Base-by-base conservation (phyloP, 371 early-diverging fungal species). In the Batrachochytrium dendrobatidis region DNA sequence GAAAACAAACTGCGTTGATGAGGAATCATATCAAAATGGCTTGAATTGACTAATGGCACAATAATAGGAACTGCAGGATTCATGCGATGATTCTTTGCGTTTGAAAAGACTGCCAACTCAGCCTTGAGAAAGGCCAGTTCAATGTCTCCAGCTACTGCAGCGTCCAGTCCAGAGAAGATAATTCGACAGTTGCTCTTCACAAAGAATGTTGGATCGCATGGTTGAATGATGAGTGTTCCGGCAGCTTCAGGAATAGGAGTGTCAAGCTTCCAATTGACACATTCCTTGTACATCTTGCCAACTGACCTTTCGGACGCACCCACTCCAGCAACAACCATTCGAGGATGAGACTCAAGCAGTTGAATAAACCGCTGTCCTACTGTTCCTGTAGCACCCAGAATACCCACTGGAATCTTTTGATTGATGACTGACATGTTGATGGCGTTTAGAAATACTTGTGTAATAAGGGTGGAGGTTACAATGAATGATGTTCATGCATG, bases 361-460 rank as follows among this genome's bases (percentile, higher is more conserved):
- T 86, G 77, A 61, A 95, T 90, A 63, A 97, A 95, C n/a, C 95
- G 86, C 69, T 97, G 98, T 44, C 95, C 95, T 24, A 97, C 98
- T n/a, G 92, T 94, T 68, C 95, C 98, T 3, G 95, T 97, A 34
- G 94, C 95, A 65, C 97, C 97, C 55, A 96, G 88, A 59, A 96
- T 86, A 65, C 93, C 97, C 34, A 88, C 93, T 54, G 6, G 46
- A 26, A 45, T 45, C 24, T 26, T 12, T 15, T 39, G 39, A 39
- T 12, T 15, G 12, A 39, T 39, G 39, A 39, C n/a, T n/a, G 39
- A 39, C n/a, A n/a, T 39, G 15, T 39, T 39, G 12, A 15, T n/a
- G 15, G 39, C 39, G 39, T 15, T 39, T n/a, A 39, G 39, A 39
- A 12, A 39, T 39, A n/a, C 39, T 12, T 39, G n/a, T n/a, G n/a